Evolutionary conservation across 192 early-diverging fungal genomes (phyloP).

Genomic region (Rhizophlyctis rosea): DNA sequence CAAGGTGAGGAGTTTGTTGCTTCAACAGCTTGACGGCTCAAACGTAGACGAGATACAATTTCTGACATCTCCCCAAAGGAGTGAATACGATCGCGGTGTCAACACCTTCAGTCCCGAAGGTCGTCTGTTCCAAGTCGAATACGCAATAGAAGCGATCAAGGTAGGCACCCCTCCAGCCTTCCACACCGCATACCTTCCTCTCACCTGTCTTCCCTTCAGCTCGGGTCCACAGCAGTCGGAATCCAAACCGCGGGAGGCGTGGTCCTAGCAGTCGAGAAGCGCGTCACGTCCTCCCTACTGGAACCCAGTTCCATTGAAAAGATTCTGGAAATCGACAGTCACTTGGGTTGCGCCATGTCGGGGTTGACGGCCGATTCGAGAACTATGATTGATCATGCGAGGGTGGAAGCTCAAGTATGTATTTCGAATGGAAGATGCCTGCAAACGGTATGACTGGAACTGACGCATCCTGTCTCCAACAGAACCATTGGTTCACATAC

Average conservation of each 20-base stretch:
- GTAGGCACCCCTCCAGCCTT: conserved; percentile 37
- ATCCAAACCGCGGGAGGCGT: conserved; percentile 95
- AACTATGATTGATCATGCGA: conserved; percentile 98
- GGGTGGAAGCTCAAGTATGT: conserved; percentile 86
- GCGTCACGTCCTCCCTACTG: conserved; percentile 87
- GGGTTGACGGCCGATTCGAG: conserved; percentile 94
- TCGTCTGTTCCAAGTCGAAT: conserved; percentile 99
- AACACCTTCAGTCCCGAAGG: conserved; percentile 99
- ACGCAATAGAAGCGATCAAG: conserved; percentile 99
- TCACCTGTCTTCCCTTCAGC: conserved; percentile 42
- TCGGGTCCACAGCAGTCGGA: conserved; percentile 95
- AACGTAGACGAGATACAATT: not conserved
- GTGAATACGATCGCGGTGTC: conserved; percentile 99
- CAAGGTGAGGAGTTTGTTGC: conserved; percentile 1
- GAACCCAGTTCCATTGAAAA: conserved; percentile 97
- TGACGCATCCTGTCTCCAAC: too few relatives aligned
- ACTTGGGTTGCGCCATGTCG: conserved; percentile 96
- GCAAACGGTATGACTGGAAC: too few relatives aligned
- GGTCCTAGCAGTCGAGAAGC: conserved; percentile 95
- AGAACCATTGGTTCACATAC: conserved; percentile 95
- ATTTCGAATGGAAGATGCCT: too few relatives aligned
- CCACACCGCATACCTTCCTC: not conserved
- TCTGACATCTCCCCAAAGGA: conserved; percentile 59
- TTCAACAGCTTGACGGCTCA: not conserved
- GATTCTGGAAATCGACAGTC: conserved; percentile 92